Evolutionary conservation across 2,329 filamentous ascomycete genomes (phyloP).

Genomic region (Pseudogymnoascus sp.): DNA sequence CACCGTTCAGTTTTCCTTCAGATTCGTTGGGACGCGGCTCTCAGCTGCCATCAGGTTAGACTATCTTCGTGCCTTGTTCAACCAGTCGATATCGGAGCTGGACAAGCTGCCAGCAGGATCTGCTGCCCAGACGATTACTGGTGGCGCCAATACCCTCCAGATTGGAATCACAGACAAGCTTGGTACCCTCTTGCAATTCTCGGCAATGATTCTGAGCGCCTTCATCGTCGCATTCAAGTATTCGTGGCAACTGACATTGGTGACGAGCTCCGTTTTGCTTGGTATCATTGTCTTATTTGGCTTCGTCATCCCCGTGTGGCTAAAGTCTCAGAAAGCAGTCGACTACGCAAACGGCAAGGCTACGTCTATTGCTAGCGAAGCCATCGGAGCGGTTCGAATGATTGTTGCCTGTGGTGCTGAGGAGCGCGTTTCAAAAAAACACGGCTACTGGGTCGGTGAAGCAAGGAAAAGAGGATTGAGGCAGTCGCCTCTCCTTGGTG

Average conservation of each 20-base stretch:
- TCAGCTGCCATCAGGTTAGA: conserved; percentile 56
- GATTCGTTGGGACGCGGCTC: conserved; percentile 55
- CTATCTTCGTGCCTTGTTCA: conserved; percentile 58
- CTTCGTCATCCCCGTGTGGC: conserved; percentile 47
- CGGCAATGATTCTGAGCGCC: conserved; percentile 45
- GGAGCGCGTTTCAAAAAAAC: conserved; percentile 45
- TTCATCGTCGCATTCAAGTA: conserved; percentile 50
- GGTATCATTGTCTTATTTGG: conserved; percentile 47
- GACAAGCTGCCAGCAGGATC: conserved; percentile 57
- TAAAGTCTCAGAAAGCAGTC: conserved; percentile 44
- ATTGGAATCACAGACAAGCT: conserved; percentile 60
- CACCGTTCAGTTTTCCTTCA: conserved; percentile 45
- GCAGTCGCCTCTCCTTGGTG: conserved; percentile 44
- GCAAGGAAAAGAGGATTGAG: conserved; percentile 43
- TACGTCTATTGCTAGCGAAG: conserved; percentile 54
- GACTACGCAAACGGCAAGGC: conserved; percentile 49
- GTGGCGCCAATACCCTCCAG: conserved; percentile 53
- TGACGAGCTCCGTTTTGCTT: conserved; percentile 49
- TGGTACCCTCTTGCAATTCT: conserved; percentile 51
- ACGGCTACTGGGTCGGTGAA: conserved; percentile 49
- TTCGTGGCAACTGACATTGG: conserved; percentile 54
- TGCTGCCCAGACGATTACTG: conserved; percentile 51
- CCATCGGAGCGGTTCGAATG: conserved; percentile 54
- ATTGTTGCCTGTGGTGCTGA: conserved; percentile 58
- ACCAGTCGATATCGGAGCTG: conserved; percentile 60